Evolutionary conservation across 768 basidiomycete species (phyloP).

Genomic region (Suillus clintonianus): DNA sequence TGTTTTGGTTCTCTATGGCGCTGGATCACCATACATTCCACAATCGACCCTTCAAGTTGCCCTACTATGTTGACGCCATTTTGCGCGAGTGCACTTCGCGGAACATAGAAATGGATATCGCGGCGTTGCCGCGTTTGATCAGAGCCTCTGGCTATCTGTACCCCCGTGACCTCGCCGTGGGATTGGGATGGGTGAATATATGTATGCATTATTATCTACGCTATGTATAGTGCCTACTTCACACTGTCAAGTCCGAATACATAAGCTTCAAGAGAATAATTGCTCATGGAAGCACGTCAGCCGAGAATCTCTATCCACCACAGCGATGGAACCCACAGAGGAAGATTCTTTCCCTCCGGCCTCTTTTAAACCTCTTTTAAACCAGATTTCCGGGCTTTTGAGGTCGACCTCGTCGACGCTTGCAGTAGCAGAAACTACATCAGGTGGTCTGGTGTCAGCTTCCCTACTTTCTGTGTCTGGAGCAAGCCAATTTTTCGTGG

Average conservation of each 20-base stretch:
- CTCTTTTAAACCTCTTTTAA: constrained; percentile 12
- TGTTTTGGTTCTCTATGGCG: too few species aligned
- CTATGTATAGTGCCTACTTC: background rate
- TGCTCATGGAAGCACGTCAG: background rate
- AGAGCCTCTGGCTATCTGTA: too few species aligned
- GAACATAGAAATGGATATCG: background rate
- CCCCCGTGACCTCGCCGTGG: background rate
- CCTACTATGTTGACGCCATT: too few species aligned
- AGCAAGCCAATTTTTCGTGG: constrained; percentile 18
- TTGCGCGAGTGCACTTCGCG: too few species aligned
- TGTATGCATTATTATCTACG: background rate
- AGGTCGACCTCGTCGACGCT: constrained; percentile 12
- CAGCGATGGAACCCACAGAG: background rate
- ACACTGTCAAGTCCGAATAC: background rate
- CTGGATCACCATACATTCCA: too few species aligned
- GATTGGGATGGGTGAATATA: background rate
- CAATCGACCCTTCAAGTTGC: too few species aligned
- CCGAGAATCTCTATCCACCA: background rate
- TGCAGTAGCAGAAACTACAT: constrained; percentile 19
- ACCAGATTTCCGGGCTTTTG: constrained; percentile 14
- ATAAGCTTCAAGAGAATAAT: background rate
- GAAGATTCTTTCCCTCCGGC: constrained; percentile 14
- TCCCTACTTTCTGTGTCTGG: constrained; percentile 18
- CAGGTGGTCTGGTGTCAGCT: constrained; percentile 24
- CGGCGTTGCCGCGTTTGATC: background rate